Base-by-base conservation (phyloP, 2,329 filamentous ascomycete genomes). In the Thelonectria olida region DNA sequence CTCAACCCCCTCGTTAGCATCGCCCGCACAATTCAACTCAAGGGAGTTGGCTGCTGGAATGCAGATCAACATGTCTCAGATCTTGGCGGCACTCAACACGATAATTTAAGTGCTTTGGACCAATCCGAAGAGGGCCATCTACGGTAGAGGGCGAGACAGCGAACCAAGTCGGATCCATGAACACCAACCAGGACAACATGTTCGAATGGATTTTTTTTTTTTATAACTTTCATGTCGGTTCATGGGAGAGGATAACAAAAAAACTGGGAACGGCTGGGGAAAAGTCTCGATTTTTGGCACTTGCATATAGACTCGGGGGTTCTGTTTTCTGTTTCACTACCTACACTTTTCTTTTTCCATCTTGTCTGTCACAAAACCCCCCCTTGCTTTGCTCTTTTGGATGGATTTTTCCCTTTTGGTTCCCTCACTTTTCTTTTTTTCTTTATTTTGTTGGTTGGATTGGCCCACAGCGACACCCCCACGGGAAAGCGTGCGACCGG, bases 41-140 rank as follows among this genome's bases (percentile, higher is more conserved):
- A 70, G 66, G 67, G 67, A 61, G 52, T 57, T 59, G 54, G 39
- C 53, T 61, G 27, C 58, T 64, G 71, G 74, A 73, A 76, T 73
- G 74, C 64, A 71, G 64, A 74, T 70, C 61, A 59, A 55, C 53
- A 64, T 75, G 73, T 76, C 72, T 76, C 65, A 69, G 73, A 73
- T 74, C 58, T 51, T 36, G 39, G 17, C 20, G 12, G 45, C 19
- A 54, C 47, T 50, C 53, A 45, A 49, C 42, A 51, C 59, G 54
- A 62, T 54, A 62, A 54, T 10, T 13, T 49, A 52, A n/a, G 57
- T 61, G 54, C n/a, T n/a, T 54, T 64, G 45, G 25, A 44, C 28
- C 42, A 25, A 53, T 44, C 55, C 47, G 53, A 66, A 48, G 42
- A 56, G 38, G 39, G 52, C 51, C 41, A 52, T 47, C 38, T 25